phyloP scores from a whole-genome alignment of 139 green algal species.

The Chlorella vulgaris region DNA sequence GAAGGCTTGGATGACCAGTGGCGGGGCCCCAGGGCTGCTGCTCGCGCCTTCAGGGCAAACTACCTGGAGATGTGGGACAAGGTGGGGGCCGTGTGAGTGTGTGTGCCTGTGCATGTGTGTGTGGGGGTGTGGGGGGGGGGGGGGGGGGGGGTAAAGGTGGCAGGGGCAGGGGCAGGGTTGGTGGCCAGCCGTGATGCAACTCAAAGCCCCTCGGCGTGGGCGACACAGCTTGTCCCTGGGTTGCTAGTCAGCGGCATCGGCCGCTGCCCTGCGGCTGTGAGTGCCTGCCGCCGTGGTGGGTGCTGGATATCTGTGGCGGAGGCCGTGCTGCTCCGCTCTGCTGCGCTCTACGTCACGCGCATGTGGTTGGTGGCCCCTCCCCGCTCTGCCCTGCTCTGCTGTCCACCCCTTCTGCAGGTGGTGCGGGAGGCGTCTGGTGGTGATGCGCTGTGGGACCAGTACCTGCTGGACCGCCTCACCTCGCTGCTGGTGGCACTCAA shows the following conservation, averaged over 20 bases:
- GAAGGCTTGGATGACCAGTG: conserved; percentile 59
- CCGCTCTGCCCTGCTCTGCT: not conserved
- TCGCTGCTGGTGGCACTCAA: conserved; percentile 65
- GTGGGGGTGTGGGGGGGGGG: conserved; percentile 1
- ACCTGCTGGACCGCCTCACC: conserved; percentile 62
- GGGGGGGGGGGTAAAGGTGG: not conserved
- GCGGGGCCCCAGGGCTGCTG: conserved; percentile 23
- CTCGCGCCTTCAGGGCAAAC: conserved; percentile 36
- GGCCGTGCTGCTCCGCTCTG: no score
- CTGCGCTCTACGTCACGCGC: no score
- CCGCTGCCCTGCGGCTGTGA: no score
- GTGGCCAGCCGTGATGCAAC: no score
- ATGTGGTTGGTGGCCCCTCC: not conserved
- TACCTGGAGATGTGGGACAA: conserved; percentile 71
- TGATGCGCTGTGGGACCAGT: conserved; percentile 58
- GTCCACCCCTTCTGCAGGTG: conserved; percentile 27
- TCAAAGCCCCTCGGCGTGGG: no score
- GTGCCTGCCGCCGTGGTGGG: no score
- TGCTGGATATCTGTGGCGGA: no score
- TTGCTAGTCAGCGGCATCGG: no score
- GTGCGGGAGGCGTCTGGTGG: conserved; percentile 16
- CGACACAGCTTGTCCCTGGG: no score
- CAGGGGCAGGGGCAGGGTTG: no score
- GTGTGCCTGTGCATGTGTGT: no score
- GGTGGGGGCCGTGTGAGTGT: no score